Evolutionary conservation across 768 basidiomycete genomes (phyloP).

Genomic region (Termitomyces sp.): DNA sequence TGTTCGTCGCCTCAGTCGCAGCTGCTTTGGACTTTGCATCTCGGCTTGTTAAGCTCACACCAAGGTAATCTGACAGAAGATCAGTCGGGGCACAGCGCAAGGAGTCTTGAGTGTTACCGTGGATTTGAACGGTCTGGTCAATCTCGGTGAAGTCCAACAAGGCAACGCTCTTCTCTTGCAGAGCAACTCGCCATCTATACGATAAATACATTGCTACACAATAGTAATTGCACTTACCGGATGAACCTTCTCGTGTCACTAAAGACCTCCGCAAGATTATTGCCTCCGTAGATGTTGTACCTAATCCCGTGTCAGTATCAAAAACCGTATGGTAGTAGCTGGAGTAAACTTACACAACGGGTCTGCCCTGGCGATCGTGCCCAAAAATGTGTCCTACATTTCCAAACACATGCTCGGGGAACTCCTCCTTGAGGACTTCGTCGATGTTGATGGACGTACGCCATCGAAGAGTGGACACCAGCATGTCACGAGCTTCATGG

Average conservation of each 20-base stretch:
- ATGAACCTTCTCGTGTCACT: constrained; percentile 74
- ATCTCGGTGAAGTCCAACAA: constrained; percentile 69
- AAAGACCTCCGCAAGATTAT: constrained; percentile 68
- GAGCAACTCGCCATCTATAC: constrained; percentile 70
- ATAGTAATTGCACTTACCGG: constrained; percentile 38
- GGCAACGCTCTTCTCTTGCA: constrained; percentile 68
- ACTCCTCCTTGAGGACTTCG: constrained; percentile 54
- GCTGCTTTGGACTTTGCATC: constrained; percentile 76
- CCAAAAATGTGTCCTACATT: constrained; percentile 63
- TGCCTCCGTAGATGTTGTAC: constrained; percentile 78
- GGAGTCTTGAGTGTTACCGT: constrained; percentile 38
- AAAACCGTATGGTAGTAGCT: background rate
- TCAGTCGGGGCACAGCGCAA: background rate
- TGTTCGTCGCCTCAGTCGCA: constrained; percentile 67
- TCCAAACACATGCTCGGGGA: constrained; percentile 62
- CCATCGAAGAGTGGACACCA: constrained; percentile 70
- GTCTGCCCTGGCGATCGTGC: constrained; percentile 66
- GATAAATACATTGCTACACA: constrained; percentile 8
- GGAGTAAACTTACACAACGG: constrained; percentile 60
- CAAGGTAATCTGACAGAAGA: constrained; percentile 60
- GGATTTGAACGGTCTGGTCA: constrained; percentile 72
- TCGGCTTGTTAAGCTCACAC: constrained; percentile 61
- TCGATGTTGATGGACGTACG: constrained; percentile 63
- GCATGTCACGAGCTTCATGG: constrained; percentile 57
- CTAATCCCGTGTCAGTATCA: constrained; percentile 29